Percentiles rank a stretch among this genome's conserved stretches.
Conservation (phyloP, 331 rosid genomes). For the Quercus phellos region DNA sequence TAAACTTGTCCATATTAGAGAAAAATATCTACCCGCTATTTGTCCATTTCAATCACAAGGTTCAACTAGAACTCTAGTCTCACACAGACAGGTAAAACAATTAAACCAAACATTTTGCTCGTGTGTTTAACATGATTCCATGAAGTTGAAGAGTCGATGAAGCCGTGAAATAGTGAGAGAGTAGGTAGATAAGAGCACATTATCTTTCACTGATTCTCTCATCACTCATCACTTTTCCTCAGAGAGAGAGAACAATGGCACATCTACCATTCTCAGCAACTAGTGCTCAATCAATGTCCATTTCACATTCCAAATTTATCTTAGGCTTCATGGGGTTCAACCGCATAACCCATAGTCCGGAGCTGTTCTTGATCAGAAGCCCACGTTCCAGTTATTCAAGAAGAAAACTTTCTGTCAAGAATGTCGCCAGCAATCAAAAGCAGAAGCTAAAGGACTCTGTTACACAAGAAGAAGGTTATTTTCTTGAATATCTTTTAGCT, state of each 20-base stretch:
- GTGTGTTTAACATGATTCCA: constrained; percentile 15
- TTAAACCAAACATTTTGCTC: constrained; percentile 23
- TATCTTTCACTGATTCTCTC: constrained; percentile 27
- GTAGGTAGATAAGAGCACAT: constrained; percentile 16
- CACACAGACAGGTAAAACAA: neutral
- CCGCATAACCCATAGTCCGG: constrained; percentile 25
- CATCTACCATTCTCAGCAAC: constrained; percentile 42
- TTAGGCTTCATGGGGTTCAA: constrained; percentile 24
- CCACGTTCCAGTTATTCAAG: constrained; percentile 26
- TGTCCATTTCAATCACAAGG: neutral
- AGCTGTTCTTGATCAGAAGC: constrained; percentile 31
- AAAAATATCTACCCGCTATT: neutral
- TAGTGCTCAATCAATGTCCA: constrained; percentile 31
- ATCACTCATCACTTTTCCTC: neutral
- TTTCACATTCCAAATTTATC: constrained; percentile 16
- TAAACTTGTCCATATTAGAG: neutral
- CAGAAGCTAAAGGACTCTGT: constrained; percentile 33
- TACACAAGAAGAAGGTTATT: constrained; percentile 33
- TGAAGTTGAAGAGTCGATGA: constrained; percentile 4
- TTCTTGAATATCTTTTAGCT: neutral
- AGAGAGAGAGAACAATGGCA: constrained; percentile 37
- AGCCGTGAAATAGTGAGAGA: neutral
- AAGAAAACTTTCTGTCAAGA: constrained; percentile 44
- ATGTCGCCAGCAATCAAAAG: constrained; percentile 43
- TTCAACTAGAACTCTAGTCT: neutral